Conservation (phyloP, 2,329 filamentous ascomycete species). For the Neopestalotiopsis clavispora region DNA sequence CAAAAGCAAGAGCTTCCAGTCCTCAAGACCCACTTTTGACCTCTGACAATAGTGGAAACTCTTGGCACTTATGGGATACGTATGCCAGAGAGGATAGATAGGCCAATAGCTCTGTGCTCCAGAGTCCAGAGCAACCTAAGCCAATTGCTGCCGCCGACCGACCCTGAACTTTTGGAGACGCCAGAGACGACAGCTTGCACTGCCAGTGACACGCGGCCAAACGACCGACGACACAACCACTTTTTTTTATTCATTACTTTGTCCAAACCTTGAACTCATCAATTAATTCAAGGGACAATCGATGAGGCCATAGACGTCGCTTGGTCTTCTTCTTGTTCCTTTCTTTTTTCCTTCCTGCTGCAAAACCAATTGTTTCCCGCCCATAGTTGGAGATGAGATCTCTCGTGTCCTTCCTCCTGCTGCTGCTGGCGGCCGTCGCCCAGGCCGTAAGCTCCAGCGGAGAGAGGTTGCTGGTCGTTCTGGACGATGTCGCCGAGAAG, state of each 20-base stretch:
- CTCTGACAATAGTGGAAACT: background rate
- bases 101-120: background rate
- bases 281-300: background rate
- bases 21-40: background rate
- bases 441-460: constrained; percentile 81
- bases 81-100: constrained; percentile 18
- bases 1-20: background rate
- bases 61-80: constrained; percentile 23
- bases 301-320: background rate
- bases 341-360: background rate
- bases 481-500: constrained; percentile 81
- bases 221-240: background rate
- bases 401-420: constrained; percentile 71
- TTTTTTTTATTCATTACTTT: background rate
- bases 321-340: background rate
- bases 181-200: constrained; percentile 11
- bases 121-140: background rate
- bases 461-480: constrained; percentile 79
- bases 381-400: constrained; percentile 68
- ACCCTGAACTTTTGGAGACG: constrained; percentile 17
- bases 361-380: constrained; percentile 2
- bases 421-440: constrained; percentile 69
- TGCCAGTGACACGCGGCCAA: constrained; percentile 9
- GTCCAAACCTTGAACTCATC: too few relatives aligned
- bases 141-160: background rate